Evolutionary conservation across 2,329 filamentous ascomycete species (phyloP), one percentile per base, ranked within the genome.

Genomic region (Xylaria sp.): DNA sequence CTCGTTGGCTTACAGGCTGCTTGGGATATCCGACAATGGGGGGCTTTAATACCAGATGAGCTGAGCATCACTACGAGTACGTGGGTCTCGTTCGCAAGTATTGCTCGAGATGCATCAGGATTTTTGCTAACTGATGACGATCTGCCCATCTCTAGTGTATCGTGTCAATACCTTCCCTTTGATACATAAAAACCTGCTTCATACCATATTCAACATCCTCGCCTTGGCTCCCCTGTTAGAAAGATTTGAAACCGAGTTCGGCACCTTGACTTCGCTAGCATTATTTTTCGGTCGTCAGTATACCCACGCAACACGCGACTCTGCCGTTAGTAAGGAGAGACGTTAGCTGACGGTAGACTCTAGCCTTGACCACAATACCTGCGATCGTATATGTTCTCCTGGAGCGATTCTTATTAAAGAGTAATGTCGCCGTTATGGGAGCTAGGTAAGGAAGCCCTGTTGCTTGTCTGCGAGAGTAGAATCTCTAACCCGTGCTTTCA

Each of bases 81-180:
- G 50, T 66, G 34, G 15, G 12, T 53, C 39, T 59, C 30, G 15
- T 32, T 50, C 10, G 25, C 41, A 6, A 30, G 23, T 18, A 25
- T 41, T 2, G 6, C 34, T n/a, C 10, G 12, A 32, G 13, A 39
- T 39, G 30, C 2, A 8, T n/a, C 9, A 41, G 36, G 34, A 52
- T 18, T 34, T 34, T 36, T 28, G 60, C 55, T 64, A 20, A 65
- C 57, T 12, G 43, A 55, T 53, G 45, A 9, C 28, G 3, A 32
- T 10, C 43, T 36, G 28, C 25, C 25, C 8, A 18, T 53, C 30
- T 58, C 61, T 78, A 97, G 94, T 97, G 83, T 95, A 97, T 81
- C 90, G 96, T 69, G 86, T 97, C 41, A 97, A 97, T 78, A 97
- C 95, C 0, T 99, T 93, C 77, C 93, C 94, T 0, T 84, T 99